Evolutionary conservation across 2,329 filamentous ascomycete genomes (phyloP).

Genomic region (Botrytis galanthina): DNA sequence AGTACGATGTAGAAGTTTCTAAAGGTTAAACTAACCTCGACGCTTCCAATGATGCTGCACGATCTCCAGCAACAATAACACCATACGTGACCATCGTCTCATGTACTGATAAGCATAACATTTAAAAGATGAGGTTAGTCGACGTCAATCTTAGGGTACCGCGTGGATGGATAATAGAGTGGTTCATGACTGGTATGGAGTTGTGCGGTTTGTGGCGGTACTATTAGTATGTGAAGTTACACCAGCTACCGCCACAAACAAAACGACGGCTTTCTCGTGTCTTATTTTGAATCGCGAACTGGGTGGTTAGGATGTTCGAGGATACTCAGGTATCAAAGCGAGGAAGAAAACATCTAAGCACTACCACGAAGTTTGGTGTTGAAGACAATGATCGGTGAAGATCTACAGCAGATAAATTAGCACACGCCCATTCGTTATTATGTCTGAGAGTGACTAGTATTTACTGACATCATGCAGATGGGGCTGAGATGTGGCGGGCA

Average conservation of each 20-base stretch:
- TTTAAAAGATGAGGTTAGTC: not conserved
- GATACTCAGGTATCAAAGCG: not conserved
- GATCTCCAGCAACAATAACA: slow-evolving; percentile 24
- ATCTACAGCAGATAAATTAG: not conserved
- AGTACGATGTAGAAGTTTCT: slow-evolving; percentile 35
- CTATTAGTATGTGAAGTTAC: not conserved
- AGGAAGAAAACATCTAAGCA: not conserved
- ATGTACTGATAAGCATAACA: slow-evolving; percentile 4
- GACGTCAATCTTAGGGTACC: not conserved
- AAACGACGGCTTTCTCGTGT: not conserved
- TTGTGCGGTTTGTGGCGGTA: not conserved
- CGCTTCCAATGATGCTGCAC: slow-evolving; percentile 25
- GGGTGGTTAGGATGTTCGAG: not conserved
- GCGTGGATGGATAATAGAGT: not conserved
- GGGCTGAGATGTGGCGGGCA: not conserved
- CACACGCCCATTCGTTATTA: not conserved
- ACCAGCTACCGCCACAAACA: not conserved
- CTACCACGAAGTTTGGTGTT: not conserved
- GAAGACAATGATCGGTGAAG: not conserved
- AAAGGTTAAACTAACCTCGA: slow-evolving; percentile 2
- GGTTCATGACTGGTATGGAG: not conserved
- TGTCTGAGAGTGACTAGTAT: not conserved
- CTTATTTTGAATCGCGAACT: not conserved
- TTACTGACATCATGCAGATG: not conserved
- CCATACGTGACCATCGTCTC: not conserved